Base-by-base conservation (phyloP, 805 yeast species). In the Suhomyces kilbournensis region DNA sequence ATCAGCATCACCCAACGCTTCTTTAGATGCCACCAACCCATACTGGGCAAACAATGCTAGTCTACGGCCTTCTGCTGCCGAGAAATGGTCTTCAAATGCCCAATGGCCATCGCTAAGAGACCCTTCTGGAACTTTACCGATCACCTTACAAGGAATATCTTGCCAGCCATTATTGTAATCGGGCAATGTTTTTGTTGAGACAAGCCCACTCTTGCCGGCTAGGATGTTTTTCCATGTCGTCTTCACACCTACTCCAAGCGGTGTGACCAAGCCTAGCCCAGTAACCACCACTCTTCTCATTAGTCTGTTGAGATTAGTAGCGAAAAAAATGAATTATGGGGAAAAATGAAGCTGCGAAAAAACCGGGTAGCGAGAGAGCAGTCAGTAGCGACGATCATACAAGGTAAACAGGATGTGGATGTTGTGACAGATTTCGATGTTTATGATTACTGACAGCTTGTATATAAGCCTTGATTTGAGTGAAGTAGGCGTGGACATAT, bases 221-320 rank as follows among this genome's bases (percentile, higher is more conserved):
- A 87, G 60, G 5, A 88, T 66, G 15, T 72, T 73, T 2, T 64
- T 48, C 92, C 93, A 88, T 3, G 82, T 69, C 12, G 65, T 67
- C 14, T 61, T 60, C 3, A 75, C 78, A 0, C 91, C 92, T 5
- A 83, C 83, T 0, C 97, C 98, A 3, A 94, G 70, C 0, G 99
- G 99, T 0, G 94, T 82, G 1, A 92, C 81, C 25, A 88, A 70
- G 0, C 98, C 98, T 7, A 94, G 65, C 0, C 99, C 99, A 0
- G 99, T 94, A 1, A 93, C 86, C 0, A 93, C 97, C 0, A 93
- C 96, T 68, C 97, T 72, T 42, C 5, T 38, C 23, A 17, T 38
- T 17, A 17, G 12, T 17, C 4, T 7, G 40, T n/a, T 19, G 20
- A 35, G 40, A 6, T 17, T n/a, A n/a, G 19, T n/a, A 15, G 40